Evolutionary conservation across 257 asterid genomes (phyloP), one percentile per base, ranked within the genome.

Genomic region (Rubia yunnanensis): DNA sequence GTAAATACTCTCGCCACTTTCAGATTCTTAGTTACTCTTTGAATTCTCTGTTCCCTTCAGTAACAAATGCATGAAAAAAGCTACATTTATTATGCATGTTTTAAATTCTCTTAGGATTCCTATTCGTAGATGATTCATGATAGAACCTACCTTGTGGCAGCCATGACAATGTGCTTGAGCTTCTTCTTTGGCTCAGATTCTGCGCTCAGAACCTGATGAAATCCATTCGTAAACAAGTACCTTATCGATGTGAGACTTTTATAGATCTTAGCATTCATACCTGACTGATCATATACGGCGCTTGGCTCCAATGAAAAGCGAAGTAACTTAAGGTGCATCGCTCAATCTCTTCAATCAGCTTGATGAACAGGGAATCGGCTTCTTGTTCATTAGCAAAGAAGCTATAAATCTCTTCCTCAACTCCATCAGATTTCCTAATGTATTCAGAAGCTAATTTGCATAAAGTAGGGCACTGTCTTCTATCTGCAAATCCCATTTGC

Each of bases 1-100:
- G 86, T 85, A 67, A 92, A 89, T 2, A 88, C 95, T 74, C 98
- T 85, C 28, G 98, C 95, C 75, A 92, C 96, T 82, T 92, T 90
- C 69, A 94, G 84, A 76, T 90, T 88, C 92, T 86, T 94, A 1
- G 97, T 90, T 64, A 94, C 95, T 79, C 97, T 86, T 74, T 94
- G 85, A 62, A 94, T 82, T 74, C 97, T 84, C 82, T 94, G 96
- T 44, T 90, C 97, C 77, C 99, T 94, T 68, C 74, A 69, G 57
- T 52, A 36, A 26, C 64, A 68, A 26, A 77, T 56, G 32, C 20
- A 49, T 58, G 26, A n/a, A 61, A 0, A 31, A 20, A 23, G 39
- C 20, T 44, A 44, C 5, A 44, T 44, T 15, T 15, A 44, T 20
- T 20, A 15, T 20, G 3, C 52, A 44, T 15, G 20, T 15, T 44